Evolutionary conservation across 257 asterid species (phyloP).

Genomic region (Solanum megistacrolobum): DNA sequence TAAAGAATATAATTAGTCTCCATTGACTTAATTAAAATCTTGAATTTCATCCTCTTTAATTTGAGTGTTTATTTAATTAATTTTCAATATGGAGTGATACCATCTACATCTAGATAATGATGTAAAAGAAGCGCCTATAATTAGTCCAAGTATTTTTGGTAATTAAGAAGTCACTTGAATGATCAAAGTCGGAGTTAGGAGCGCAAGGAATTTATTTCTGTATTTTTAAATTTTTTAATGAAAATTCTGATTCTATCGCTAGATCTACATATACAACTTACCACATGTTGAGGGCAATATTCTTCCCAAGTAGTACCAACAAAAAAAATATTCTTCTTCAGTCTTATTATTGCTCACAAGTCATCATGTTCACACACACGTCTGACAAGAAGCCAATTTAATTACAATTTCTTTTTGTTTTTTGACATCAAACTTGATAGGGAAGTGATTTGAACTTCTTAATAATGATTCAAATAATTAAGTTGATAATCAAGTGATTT

Average conservation of each 20-base stretch:
- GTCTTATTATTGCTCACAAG: not conserved
- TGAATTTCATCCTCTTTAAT: not conserved
- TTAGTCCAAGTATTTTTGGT: no score
- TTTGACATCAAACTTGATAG: not conserved
- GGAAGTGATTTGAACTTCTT: not conserved
- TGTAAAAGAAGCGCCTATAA: no score
- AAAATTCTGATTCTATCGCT: not conserved
- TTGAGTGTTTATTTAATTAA: not conserved
- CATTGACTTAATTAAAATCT: not conserved
- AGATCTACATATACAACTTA: not conserved
- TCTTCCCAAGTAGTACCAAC: not conserved
- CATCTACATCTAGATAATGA: no score
- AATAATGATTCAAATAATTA: not conserved
- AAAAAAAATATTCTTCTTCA: not conserved
- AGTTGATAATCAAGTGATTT: not conserved
- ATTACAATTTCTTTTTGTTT: not conserved
- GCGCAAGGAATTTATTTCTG: not conserved
- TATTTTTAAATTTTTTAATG: rapidly evolving
- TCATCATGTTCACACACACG: not conserved
- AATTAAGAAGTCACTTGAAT: no score
- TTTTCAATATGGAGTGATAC: not conserved
- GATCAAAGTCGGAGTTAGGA: not conserved
- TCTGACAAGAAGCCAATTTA: not conserved
- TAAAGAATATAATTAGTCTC: not conserved
- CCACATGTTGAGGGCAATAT: not conserved